Percentiles rank a stretch among this genome's conserved stretches.
phyloP scores from a whole-genome alignment of 225 moss, liverwort and hornwort species.

The Pseudoscleropodium purum region DNA sequence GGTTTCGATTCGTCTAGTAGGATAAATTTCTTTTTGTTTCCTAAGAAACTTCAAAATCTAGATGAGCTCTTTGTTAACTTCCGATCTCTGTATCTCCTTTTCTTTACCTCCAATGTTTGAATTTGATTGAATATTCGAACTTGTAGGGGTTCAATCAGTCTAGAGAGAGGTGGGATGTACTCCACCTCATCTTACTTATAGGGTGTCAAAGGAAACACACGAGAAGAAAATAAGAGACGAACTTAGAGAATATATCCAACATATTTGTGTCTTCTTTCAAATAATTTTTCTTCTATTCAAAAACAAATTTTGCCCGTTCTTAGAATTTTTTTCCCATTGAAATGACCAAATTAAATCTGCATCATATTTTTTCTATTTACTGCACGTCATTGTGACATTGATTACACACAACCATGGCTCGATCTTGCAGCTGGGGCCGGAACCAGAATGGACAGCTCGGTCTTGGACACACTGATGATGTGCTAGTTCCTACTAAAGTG shows the following conservation, averaged over 20 bases:
- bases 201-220: neutral
- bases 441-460: constrained; percentile 62
- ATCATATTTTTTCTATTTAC: neutral
- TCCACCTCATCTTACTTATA: neutral
- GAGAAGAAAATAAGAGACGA: neutral
- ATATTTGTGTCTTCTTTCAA: neutral
- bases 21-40: neutral
- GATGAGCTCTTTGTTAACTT: neutral
- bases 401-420: neutral
- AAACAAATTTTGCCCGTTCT: neutral
- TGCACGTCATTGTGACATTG: neutral
- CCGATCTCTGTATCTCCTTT: neutral
- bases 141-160: neutral
- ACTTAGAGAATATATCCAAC: neutral
- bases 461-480: constrained; percentile 47
- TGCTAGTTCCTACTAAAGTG: constrained; percentile 41
- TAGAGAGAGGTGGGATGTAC: neutral
- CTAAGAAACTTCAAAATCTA: neutral
- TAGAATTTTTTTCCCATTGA: neutral
- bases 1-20: neutral
- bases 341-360: neutral
- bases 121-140: neutral
- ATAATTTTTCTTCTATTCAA: too few relatives aligned
- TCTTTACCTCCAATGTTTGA: neutral
- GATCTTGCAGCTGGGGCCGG: constrained; percentile 48